Conservation (phyloP, 306 rosid species). For the Cucurbita ficifolia region DNA sequence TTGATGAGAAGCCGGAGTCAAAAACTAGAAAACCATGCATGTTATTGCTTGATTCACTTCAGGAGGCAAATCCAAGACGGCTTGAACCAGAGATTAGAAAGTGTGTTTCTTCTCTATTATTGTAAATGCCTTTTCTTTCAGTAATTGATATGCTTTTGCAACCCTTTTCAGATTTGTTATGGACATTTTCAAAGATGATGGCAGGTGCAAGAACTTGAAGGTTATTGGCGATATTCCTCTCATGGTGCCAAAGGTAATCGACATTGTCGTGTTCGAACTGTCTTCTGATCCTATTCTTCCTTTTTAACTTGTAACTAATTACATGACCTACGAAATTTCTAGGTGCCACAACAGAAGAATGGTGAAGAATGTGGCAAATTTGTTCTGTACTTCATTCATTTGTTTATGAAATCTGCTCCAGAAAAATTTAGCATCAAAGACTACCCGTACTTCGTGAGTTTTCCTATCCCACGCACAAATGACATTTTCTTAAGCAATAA, state of each 20-base stretch:
- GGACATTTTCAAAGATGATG: conserved; percentile 41
- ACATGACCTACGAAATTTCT: not conserved
- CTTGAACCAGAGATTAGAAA: conserved; percentile 62
- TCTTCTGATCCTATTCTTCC: not conserved
- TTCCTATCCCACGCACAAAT: not conserved
- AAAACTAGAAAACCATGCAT: conserved; percentile 39
- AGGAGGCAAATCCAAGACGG: conserved; percentile 37
- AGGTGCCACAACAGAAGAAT: conserved; percentile 79
- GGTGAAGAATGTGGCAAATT: conserved; percentile 60
- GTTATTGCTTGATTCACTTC: conserved; percentile 72
- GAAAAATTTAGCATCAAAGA: conserved; percentile 36
- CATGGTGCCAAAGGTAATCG: conserved; percentile 40
- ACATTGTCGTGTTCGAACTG: not conserved
- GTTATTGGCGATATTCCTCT: conserved; percentile 36
- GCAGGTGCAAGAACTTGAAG: conserved; percentile 24
- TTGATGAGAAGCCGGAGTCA: conserved; percentile 38
- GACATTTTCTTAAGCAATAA: not conserved
- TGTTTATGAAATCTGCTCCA: conserved; percentile 48
- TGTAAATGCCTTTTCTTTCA: not conserved
- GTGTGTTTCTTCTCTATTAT: conserved; percentile 18
- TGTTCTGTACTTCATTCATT: conserved; percentile 53
- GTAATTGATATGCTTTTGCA: not conserved
- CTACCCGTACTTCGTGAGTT: conserved; percentile 62
- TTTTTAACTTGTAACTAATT: not conserved
- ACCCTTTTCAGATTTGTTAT: conserved; percentile 37